Conservation (phyloP, 202 grass and related monocot genomes). For the Brachypodium distachyon region DNA sequence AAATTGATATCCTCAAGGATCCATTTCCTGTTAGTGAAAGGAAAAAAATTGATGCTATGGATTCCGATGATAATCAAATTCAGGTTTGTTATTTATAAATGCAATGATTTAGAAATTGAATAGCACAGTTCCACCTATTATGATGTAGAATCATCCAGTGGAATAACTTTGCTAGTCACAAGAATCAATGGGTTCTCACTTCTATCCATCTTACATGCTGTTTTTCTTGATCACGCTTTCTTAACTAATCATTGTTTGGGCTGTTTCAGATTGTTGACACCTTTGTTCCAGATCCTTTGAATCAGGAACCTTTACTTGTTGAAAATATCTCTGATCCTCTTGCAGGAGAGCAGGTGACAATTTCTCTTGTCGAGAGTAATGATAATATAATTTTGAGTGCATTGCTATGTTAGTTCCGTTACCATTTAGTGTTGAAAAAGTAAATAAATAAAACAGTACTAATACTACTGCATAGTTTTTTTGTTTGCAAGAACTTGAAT, state of each 20-base stretch:
- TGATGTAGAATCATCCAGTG: background rate
- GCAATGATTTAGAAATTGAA: background rate
- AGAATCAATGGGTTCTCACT: background rate
- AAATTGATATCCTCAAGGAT: slow-evolving; percentile 86
- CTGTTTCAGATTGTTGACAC: slow-evolving; percentile 59
- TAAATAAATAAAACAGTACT: background rate
- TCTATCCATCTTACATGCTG: background rate
- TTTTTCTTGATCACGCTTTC: background rate
- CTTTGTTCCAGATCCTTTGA: slow-evolving; percentile 65
- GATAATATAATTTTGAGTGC: background rate
- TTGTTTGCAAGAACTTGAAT: background rate
- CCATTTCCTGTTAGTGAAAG: slow-evolving; percentile 58
- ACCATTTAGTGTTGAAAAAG: background rate
- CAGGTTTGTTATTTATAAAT: slow-evolving; percentile 44
- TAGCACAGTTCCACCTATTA: background rate
- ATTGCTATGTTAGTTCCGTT: too few species aligned
- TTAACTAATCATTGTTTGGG: background rate
- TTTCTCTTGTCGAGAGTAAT: background rate
- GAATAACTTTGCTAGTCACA: background rate
- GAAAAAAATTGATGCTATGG: slow-evolving; percentile 64
- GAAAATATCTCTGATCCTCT: slow-evolving; percentile 82
- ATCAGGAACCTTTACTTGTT: slow-evolving; percentile 66
- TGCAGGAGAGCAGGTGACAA: slow-evolving; percentile 75
- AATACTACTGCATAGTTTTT: background rate
- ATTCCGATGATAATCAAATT: slow-evolving; percentile 52